Percentiles rank a stretch among this genome's conserved stretches.
Evolutionary conservation across 805 yeast genomes (phyloP).

Genomic region (Blastobotrys americana): DNA sequence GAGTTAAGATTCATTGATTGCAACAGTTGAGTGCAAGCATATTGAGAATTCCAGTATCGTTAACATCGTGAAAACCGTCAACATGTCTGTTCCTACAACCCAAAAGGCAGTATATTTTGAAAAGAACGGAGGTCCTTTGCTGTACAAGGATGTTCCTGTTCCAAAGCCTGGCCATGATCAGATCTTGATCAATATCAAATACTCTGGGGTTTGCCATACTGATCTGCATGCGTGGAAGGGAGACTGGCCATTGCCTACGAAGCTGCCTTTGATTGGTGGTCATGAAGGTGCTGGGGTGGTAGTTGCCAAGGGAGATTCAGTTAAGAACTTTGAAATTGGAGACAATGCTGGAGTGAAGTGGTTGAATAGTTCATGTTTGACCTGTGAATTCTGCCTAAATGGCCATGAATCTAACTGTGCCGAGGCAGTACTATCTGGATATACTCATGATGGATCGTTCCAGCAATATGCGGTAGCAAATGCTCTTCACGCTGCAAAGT

Average conservation of each 20-base stretch:
- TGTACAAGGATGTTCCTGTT: conserved; percentile 68
- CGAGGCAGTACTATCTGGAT: conserved; percentile 67
- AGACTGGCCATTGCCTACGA: conserved; percentile 79
- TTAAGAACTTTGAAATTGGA: conserved; percentile 65
- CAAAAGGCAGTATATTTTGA: conserved; percentile 70
- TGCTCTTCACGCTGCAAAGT: conserved; percentile 76
- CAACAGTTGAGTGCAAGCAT: no score
- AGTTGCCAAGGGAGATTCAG: conserved; percentile 66
- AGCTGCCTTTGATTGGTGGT: conserved; percentile 76
- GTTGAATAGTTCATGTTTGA: conserved; percentile 70
- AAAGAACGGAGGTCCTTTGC: conserved; percentile 54
- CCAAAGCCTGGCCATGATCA: conserved; percentile 74
- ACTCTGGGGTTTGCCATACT: conserved; percentile 91
- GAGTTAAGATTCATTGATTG: no score
- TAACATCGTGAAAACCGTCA: no score
- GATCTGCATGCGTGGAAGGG: conserved; percentile 93
- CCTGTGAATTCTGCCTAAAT: conserved; percentile 69
- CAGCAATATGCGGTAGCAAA: conserved; percentile 87
- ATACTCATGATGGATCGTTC: conserved; percentile 86
- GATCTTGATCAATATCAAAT: conserved; percentile 71
- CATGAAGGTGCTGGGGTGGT: conserved; percentile 89
- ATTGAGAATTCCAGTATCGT: no score
- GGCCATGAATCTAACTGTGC: conserved; percentile 65
- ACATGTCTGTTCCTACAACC: conserved; percentile 47
- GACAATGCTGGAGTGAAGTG: conserved; percentile 81